These are phyloP conservation scores for Rubia balearica DNA, from an alignment of 305 asterid genomes.

Conservation along the genomic window DNA sequence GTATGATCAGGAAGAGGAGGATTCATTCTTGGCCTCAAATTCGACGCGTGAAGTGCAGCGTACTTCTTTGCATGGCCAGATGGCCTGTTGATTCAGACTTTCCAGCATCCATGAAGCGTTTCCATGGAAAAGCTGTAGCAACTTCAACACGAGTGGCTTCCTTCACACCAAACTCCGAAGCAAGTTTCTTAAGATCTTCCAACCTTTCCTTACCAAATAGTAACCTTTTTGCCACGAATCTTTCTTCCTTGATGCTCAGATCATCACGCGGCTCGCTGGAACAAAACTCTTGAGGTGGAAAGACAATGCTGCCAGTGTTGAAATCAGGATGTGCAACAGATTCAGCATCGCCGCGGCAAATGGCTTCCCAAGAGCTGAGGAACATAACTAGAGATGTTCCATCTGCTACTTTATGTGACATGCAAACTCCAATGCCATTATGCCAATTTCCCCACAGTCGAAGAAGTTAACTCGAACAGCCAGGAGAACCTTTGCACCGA, in stretches of 20 bases:
- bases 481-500: not conserved
- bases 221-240: conserved; percentile 22
- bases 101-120: conserved; percentile 7
- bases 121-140: conserved; percentile 28
- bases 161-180: not conserved
- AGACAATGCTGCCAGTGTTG: conserved; percentile 12
- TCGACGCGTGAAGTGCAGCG: conserved; percentile 22
- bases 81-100: not conserved
- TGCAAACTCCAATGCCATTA: conserved; percentile 21
- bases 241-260: conserved; percentile 4
- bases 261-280: not conserved
- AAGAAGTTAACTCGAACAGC: conserved; percentile 23
- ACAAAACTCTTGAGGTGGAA: conserved; percentile 23
- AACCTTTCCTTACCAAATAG: conserved; percentile 22
- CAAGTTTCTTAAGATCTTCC: conserved; percentile 5
- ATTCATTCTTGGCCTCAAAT: conserved; percentile 24
- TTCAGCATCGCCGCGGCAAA: conserved; percentile 10
- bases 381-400: conserved; percentile 23
- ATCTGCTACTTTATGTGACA: conserved; percentile 32
- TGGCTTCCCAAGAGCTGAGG: conserved; percentile 29
- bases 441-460: conserved; percentile 27
- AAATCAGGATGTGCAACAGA: conserved; percentile 5
- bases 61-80: conserved; percentile 1
- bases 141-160: conserved; percentile 25
- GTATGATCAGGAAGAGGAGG: conserved; percentile 20